These are phyloP conservation scores for Suillus alpinus DNA, from an alignment of 768 basidiomycete species.

Conservation along the genomic window DNA sequence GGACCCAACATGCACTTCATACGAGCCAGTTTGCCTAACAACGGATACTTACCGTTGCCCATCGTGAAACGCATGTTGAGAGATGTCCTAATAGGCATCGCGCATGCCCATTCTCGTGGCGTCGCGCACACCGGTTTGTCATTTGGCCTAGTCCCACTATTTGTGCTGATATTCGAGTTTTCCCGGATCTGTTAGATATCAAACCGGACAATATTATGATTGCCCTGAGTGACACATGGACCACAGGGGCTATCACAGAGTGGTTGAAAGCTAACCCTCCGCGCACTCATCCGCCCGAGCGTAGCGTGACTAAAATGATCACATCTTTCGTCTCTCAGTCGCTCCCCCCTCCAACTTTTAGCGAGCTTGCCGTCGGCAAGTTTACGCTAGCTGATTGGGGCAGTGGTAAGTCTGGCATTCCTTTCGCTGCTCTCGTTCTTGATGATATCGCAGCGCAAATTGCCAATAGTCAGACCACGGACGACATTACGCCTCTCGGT, in stretches of 20 bases:
- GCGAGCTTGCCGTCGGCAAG: conserved; percentile 11
- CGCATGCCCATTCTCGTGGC: conserved; percentile 14
- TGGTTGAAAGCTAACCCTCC: conserved; percentile 18
- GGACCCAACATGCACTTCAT: not conserved
- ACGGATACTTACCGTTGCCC: conserved; percentile 7
- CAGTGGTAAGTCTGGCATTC: conserved; percentile 7
- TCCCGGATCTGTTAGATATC: conserved; percentile 14
- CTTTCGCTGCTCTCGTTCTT: not conserved
- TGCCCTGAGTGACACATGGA: conserved; percentile 8
- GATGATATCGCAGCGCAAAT: conserved; percentile 5
- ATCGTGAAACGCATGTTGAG: conserved; percentile 19
- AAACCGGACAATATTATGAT: conserved; percentile 25
- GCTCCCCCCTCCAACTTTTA: conserved; percentile 16
- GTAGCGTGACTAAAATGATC: conserved; percentile 17
- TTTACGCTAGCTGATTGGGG: conserved; percentile 18
- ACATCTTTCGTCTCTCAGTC: conserved; percentile 13
- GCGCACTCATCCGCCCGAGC: conserved; percentile 10
- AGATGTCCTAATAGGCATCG: conserved; percentile 17
- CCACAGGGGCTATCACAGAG: conserved; percentile 6
- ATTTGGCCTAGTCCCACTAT: not conserved
- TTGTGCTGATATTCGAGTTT: not conserved
- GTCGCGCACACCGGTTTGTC: conserved; percentile 23
- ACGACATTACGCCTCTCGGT: conserved; percentile 16
- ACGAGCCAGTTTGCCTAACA: not conserved
- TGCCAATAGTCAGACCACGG: conserved; percentile 8